Evolutionary conservation across 345 rosid species (phyloP), one percentile per base, ranked within the genome.

Genomic region (Salix viminalis): DNA sequence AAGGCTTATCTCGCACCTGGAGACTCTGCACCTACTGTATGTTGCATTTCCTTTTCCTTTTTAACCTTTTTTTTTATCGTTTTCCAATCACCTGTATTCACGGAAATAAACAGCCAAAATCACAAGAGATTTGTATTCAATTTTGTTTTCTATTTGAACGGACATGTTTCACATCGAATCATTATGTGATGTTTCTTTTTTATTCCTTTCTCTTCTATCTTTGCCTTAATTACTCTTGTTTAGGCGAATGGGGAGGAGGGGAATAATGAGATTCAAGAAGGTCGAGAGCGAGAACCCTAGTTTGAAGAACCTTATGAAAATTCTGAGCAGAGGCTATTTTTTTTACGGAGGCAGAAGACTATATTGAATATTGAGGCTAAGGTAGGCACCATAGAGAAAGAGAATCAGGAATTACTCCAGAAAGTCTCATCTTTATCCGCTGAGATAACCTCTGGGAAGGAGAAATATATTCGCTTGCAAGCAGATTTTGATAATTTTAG

Each of bases 401-500:
- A 81, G 70, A 88, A 87, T 60, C 78, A 80, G 60, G 84, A 79
- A 75, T 74, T 91, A 72, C 78, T 82, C 42, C 67, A 82, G 30
- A 85, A 87, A 76, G 89, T 94, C 76, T 83, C 93, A 26, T 79
- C 86, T 12, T 77, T 92, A 61, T 87, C 93, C 7, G 83, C 84
- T 68, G 93, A 92, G 84, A 86, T 92, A 75, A 82, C 85, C 64
- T 85, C 91, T 1, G 88, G 89, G 65, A 92, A 88, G 81, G 90
- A 89, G 69, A 83, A 79, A 77, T 81, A 37, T 48, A 82, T 95
- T 42, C 88, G 94, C 26, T 81, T 95, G 77, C 94, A 89, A 75
- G 97, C 97, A 64, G 97, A 95, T 89, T 95, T 92, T 82, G 94
- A 95, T 71, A 95, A 95, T 83, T 89, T 80, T 16, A 87, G 99